These are phyloP conservation scores for Emergomyces pasteurianus DNA, from an alignment of 2,329 filamentous ascomycete species.

Conservation along the genomic window DNA sequence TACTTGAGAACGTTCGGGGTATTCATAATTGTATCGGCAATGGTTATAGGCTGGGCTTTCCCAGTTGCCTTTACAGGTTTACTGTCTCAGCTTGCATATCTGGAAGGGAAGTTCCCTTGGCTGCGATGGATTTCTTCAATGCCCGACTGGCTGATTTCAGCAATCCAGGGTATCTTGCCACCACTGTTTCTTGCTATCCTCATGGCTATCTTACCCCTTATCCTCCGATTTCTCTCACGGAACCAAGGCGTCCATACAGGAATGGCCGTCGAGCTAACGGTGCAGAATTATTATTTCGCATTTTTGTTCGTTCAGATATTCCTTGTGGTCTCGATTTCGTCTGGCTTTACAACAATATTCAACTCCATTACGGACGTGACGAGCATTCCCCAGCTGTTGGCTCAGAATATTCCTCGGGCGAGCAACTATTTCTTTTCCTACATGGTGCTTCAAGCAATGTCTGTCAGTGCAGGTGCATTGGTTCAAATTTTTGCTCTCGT, in stretches of 20 bases:
- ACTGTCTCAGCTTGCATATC: constrained; percentile 60
- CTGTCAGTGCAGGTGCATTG: constrained; percentile 78
- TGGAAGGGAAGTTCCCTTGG: constrained; percentile 57
- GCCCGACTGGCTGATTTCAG: constrained; percentile 48
- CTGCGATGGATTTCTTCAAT: constrained; percentile 55
- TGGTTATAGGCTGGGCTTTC: constrained; percentile 82
- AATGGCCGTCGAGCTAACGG: constrained; percentile 63
- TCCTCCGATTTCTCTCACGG: constrained; percentile 60
- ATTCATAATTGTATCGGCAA: constrained; percentile 52
- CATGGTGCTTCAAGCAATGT: constrained; percentile 88
- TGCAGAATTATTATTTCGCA: constrained; percentile 84
- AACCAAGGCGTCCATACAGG: constrained; percentile 75
- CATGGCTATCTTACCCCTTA: constrained; percentile 66
- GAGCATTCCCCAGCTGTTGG: constrained; percentile 60
- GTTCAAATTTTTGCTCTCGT: constrained; percentile 70
- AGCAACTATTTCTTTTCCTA: constrained; percentile 99
- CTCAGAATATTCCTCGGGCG: constrained; percentile 67
- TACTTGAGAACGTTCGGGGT: constrained; percentile 62
- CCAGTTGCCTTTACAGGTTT: constrained; percentile 81
- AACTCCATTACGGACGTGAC: constrained; percentile 54
- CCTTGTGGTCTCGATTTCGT: constrained; percentile 77
- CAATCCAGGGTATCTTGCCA: constrained; percentile 78
- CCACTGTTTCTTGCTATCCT: constrained; percentile 64
- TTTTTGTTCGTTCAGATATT: constrained; percentile 95
- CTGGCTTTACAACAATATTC: constrained; percentile 56